Evolutionary conservation across 345 rosid genomes (phyloP).

Genomic region (Noccaea caerulescens): DNA sequence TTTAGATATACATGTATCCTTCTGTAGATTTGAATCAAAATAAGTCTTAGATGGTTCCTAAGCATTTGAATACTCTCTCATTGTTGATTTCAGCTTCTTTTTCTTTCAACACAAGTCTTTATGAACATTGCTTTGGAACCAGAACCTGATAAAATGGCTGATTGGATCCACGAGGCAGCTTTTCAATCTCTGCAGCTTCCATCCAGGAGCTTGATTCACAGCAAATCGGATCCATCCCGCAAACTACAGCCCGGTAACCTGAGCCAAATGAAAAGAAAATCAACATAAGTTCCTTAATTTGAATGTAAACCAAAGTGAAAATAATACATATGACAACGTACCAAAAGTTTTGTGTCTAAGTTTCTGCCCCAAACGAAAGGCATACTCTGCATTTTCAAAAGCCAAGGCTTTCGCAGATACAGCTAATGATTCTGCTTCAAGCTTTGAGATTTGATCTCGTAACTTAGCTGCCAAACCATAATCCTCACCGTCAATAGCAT

Average conservation of each 20-base stretch:
- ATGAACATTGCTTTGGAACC: background rate
- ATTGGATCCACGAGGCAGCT: constrained; percentile 68
- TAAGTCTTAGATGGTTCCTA: constrained; percentile 5
- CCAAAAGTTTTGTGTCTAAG: constrained; percentile 80
- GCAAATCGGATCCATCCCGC: constrained; percentile 97
- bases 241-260: constrained; percentile 89
- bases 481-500: constrained; percentile 75
- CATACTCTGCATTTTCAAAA: constrained; percentile 74
- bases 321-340: constrained; percentile 36
- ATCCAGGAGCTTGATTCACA: constrained; percentile 89
- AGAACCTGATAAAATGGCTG: constrained; percentile 98
- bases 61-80: constrained; percentile 1
- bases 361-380: constrained; percentile 94
- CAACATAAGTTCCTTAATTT: background rate
- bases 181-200: constrained; percentile 79
- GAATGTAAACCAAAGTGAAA: constrained; percentile 23
- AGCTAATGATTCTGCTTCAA: constrained; percentile 88
- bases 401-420: constrained; percentile 84
- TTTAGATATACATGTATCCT: constrained; percentile 18
- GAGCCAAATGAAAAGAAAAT: background rate
- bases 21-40: background rate
- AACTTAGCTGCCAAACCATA: constrained; percentile 77
- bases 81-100: background rate
- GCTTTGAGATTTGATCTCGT: constrained; percentile 71
- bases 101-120: background rate